These are phyloP conservation scores for Microcera coccophila DNA, from an alignment of 2,329 filamentous ascomycete species.

Conservation along the genomic window DNA sequence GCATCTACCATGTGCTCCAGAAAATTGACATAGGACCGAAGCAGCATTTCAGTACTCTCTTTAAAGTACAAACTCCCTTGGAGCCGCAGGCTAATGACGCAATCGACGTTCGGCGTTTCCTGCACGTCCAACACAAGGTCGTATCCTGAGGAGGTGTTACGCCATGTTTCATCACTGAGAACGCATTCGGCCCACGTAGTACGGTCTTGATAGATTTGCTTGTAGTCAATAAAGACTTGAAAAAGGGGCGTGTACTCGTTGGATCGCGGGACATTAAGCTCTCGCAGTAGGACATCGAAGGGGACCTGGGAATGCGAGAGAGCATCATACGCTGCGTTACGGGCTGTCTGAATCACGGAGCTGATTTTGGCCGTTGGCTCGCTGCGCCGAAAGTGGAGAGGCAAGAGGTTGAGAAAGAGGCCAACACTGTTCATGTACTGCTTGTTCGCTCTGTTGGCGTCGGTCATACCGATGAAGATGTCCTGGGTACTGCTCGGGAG, in stretches of 20 bases:
- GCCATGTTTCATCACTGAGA: not conserved
- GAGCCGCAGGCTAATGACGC: not conserved
- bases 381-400: constrained; percentile 5
- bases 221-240: constrained; percentile 40
- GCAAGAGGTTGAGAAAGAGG: constrained; percentile 10
- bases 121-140: not conserved
- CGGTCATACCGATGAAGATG: constrained; percentile 9
- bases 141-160: not conserved
- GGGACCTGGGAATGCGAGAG: constrained; percentile 43
- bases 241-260: constrained; percentile 43
- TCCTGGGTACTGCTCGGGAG: constrained; percentile 2
- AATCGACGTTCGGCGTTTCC: not conserved
- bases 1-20: not conserved
- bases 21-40: not conserved
- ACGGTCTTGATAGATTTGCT: constrained; percentile 22
- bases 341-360: no score
- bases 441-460: constrained; percentile 7
- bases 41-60: not conserved
- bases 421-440: constrained; percentile 6
- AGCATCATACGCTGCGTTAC: constrained; percentile 35
- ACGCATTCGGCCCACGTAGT: no score
- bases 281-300: constrained; percentile 45
- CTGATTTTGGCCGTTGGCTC: constrained; percentile 31
- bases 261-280: constrained; percentile 40
- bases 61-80: not conserved